phyloP scores from a whole-genome alignment of 1,284 basidiomycete genomes.

The Moniliophthora roreri region DNA sequence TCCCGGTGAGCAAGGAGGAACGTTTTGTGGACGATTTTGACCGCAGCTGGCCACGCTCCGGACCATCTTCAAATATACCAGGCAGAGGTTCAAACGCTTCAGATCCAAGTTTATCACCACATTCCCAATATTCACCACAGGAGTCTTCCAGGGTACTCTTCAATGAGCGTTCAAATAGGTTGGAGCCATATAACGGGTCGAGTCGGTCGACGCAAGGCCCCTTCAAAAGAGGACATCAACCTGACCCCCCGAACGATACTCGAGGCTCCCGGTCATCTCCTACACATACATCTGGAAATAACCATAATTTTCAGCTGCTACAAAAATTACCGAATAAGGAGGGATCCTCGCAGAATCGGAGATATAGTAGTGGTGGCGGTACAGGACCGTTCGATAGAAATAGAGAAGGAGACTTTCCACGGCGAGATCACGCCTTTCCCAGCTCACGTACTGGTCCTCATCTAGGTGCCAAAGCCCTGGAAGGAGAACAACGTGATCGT shows the following conservation, averaged over 20 bases:
- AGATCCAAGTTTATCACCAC: constrained; percentile 21
- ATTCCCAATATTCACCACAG: constrained; percentile 40
- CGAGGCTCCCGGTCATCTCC: constrained; percentile 45
- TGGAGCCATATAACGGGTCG: constrained; percentile 69
- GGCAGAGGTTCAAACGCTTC: constrained; percentile 40
- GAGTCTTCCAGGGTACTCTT: constrained; percentile 74
- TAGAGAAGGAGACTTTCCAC: constrained; percentile 5
- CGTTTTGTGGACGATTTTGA: constrained; percentile 89
- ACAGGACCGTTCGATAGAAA: constrained; percentile 1
- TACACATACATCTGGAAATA: constrained; percentile 34
- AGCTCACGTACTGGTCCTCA: constrained; percentile 27
- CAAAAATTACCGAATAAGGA: constrained; percentile 42
- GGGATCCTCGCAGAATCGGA: constrained; percentile 26
- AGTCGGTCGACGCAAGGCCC: constrained; percentile 35
- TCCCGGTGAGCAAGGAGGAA: constrained; percentile 69
- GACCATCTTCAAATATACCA: constrained; percentile 40
- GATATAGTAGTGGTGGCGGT: constrained; percentile 27
- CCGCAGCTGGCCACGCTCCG: constrained; percentile 84
- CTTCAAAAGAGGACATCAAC: constrained; percentile 42
- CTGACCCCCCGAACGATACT: constrained; percentile 48
- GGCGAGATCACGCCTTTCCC: constrained; percentile 29
- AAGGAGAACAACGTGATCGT: constrained; percentile 24
- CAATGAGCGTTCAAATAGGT: constrained; percentile 84
- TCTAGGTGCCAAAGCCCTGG: constrained; percentile 14
- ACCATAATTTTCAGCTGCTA: constrained; percentile 44